These are phyloP conservation scores for Acrocalymma vagum DNA, from an alignment of 2,329 filamentous ascomycete species.

Conservation along the genomic window DNA sequence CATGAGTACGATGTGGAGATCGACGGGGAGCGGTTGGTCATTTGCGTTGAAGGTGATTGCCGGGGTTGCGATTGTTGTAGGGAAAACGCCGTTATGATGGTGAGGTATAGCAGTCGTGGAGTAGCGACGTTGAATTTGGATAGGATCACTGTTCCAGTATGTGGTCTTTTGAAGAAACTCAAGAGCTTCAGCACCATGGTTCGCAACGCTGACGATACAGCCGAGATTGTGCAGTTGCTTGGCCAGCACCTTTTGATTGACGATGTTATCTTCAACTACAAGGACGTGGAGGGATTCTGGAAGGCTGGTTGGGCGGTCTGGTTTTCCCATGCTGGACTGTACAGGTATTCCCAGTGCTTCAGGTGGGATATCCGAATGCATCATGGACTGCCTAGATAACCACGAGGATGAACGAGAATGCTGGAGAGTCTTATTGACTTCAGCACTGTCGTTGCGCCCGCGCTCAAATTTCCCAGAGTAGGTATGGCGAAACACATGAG, in stretches of 20 bases:
- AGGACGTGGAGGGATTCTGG: slow-evolving; percentile 14
- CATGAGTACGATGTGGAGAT: too few relatives aligned
- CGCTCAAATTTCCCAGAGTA: too few relatives aligned
- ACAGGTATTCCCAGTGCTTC: too few relatives aligned
- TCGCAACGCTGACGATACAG: slow-evolving; percentile 31
- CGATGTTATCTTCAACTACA: slow-evolving; percentile 42
- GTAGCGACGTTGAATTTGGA: too few relatives aligned
- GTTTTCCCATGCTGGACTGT: too few relatives aligned
- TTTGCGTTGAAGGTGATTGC: too few relatives aligned
- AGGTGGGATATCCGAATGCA: too few relatives aligned
- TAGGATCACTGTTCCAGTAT: slow-evolving; percentile 4
- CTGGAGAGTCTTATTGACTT: slow-evolving; percentile 1
- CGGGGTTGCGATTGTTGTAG: slow-evolving; percentile 8
- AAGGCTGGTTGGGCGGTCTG: too few relatives aligned
- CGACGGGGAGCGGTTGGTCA: too few relatives aligned
- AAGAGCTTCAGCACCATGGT: slow-evolving; percentile 39
- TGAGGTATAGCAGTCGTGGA: slow-evolving; percentile 2
- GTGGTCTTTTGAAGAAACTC: slow-evolving; percentile 17
- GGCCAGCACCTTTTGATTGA: slow-evolving; percentile 38
- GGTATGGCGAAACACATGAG: neutral
- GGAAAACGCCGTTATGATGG: neutral
- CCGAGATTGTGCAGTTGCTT: slow-evolving; percentile 33
- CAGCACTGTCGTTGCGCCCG: too few relatives aligned
- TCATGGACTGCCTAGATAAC: too few relatives aligned
- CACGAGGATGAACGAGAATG: too few relatives aligned